Percentiles rank a stretch among this genome's conserved stretches.
These are phyloP conservation scores for Pterocarpus santalinus DNA, from an alignment of 306 rosid species.

Conservation along the genomic window DNA sequence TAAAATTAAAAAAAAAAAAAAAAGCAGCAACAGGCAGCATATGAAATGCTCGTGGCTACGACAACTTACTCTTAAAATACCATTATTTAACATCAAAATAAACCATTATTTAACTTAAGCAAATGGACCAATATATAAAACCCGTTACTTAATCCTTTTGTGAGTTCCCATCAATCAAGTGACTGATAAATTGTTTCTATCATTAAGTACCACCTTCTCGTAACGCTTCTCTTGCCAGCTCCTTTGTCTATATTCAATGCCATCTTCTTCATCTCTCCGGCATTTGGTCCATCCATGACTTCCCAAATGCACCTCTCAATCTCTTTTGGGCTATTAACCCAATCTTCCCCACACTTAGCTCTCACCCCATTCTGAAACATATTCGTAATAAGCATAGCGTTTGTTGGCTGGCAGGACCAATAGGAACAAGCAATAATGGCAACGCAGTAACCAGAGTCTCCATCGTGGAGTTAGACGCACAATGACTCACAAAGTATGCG, in stretches of 20 bases:
- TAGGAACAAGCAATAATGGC: constrained; percentile 56
- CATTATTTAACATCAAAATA: too few species aligned
- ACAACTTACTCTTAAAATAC: too few species aligned
- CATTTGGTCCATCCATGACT: constrained; percentile 51
- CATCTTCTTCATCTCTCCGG: constrained; percentile 43
- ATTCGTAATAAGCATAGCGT: constrained; percentile 50
- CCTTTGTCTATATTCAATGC: constrained; percentile 52
- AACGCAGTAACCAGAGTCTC: constrained; percentile 56
- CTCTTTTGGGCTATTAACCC: constrained; percentile 49
- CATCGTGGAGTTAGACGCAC: constrained; percentile 62
- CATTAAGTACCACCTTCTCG: constrained; percentile 61
- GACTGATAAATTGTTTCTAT: constrained; percentile 51
- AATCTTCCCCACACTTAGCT: constrained; percentile 38
- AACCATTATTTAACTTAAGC: too few species aligned
- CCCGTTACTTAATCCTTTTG: too few species aligned
- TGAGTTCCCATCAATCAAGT: constrained; percentile 1
- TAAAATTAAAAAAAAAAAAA: too few species aligned
- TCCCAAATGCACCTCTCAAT: constrained; percentile 57
- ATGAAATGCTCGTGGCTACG: too few species aligned
- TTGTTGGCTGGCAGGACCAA: constrained; percentile 61
- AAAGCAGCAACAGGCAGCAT: too few species aligned
- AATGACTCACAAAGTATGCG: constrained; percentile 61
- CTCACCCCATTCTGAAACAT: constrained; percentile 54
- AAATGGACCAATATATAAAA: too few species aligned
- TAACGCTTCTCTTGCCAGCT: constrained; percentile 44